Evolutionary conservation across 1,284 basidiomycete species (phyloP).

Genomic region (Rhodotorula sp.): DNA sequence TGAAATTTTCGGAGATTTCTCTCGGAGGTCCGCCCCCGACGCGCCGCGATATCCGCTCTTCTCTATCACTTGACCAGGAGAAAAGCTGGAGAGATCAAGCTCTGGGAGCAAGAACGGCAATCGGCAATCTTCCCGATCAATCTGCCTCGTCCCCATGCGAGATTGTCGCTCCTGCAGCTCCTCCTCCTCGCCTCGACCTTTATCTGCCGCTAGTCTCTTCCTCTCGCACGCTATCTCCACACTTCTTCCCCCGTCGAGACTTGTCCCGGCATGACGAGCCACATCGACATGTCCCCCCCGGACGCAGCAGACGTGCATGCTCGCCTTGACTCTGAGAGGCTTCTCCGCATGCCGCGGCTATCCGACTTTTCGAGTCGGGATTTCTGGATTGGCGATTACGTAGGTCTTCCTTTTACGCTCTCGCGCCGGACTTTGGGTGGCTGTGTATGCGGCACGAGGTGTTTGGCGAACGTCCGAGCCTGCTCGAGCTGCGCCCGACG

Average conservation of each 20-base stretch:
- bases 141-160: background rate
- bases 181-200: background rate
- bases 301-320: background rate
- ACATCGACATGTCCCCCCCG: background rate
- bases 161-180: background rate
- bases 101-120: background rate
- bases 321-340: background rate
- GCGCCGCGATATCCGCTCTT: too few relatives aligned
- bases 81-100: too few relatives aligned
- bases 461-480: too few relatives aligned
- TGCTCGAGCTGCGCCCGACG: too few relatives aligned
- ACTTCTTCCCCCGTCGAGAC: background rate
- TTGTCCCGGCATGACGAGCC: background rate
- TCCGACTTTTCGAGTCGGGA: background rate
- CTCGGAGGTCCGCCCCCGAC: background rate
- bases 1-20: too few relatives aligned
- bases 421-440: too few relatives aligned
- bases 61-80: too few relatives aligned
- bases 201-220: background rate
- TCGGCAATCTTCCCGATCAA: background rate
- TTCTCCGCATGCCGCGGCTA: slow-evolving; percentile 1
- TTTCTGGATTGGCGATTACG: slow-evolving; percentile 26
- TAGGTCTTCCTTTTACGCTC: background rate
- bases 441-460: too few relatives aligned
- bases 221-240: background rate